Evolutionary conservation across 2,329 filamentous ascomycete genomes (phyloP).

Genomic region (Alternaria panax): DNA sequence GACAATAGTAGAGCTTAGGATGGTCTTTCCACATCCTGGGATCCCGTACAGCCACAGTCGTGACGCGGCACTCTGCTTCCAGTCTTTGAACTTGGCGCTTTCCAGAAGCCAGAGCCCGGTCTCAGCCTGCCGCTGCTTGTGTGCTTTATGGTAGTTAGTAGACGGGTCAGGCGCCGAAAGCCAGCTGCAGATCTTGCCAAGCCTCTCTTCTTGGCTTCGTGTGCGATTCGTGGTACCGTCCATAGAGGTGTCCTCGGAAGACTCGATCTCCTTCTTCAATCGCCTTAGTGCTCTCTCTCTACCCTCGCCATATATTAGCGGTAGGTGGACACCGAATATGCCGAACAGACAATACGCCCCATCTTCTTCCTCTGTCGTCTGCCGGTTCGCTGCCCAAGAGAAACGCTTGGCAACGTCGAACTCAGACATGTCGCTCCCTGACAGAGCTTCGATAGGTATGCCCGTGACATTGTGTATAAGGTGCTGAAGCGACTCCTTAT

Average conservation of each 20-base stretch:
- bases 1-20: slow-evolving; percentile 48
- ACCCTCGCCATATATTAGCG: slow-evolving; percentile 22
- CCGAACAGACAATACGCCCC: slow-evolving; percentile 22
- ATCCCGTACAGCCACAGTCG: slow-evolving; percentile 52
- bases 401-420: slow-evolving; percentile 25
- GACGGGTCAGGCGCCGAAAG: slow-evolving; percentile 48
- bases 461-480: slow-evolving; percentile 13
- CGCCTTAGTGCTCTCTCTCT: slow-evolving; percentile 18
- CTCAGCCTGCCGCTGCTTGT: slow-evolving; percentile 36
- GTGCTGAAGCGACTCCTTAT: slow-evolving; percentile 10
- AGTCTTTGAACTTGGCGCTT: slow-evolving; percentile 32
- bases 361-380: slow-evolving; percentile 30
- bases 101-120: slow-evolving; percentile 50
- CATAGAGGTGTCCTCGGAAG: too few species aligned
- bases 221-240: too few species aligned
- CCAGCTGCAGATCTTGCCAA: slow-evolving; percentile 32
- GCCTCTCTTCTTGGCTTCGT: slow-evolving; percentile 11
- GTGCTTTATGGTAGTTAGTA: slow-evolving; percentile 44
- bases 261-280: too few species aligned
- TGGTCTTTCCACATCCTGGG: slow-evolving; percentile 54
- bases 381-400: slow-evolving; percentile 28
- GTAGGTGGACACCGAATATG: slow-evolving; percentile 18
- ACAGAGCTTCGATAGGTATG: slow-evolving; percentile 17
- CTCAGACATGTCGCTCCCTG: not conserved
- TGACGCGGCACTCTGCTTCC: slow-evolving; percentile 41